These are phyloP conservation scores for Thelonectria discophora DNA, from an alignment of 2,329 filamentous ascomycete species.

Conservation along the genomic window DNA sequence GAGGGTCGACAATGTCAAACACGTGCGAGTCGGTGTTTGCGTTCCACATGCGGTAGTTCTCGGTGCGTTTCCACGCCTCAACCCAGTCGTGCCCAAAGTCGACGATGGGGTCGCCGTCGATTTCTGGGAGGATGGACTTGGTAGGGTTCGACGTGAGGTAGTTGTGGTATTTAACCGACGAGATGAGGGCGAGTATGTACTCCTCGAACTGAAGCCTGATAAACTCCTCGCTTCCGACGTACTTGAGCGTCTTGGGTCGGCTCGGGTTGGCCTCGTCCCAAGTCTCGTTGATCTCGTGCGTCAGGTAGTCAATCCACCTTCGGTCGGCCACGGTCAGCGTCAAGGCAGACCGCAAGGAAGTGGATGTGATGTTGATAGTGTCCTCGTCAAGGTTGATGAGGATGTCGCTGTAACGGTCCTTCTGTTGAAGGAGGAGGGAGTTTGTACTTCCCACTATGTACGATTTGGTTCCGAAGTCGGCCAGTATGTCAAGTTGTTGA, in stretches of 20 bases:
- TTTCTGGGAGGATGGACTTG: constrained; percentile 70
- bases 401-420: constrained; percentile 94
- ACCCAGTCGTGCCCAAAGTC: constrained; percentile 90
- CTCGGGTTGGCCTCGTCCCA: constrained; percentile 94
- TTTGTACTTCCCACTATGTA: constrained; percentile 98
- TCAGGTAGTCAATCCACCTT: constrained; percentile 95
- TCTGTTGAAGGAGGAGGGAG: constrained; percentile 90
- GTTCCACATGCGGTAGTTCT: constrained; percentile 92
- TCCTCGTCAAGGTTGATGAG: constrained; percentile 95
- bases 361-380: constrained; percentile 82
- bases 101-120: constrained; percentile 83
- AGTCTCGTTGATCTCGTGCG: constrained; percentile 91
- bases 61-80: constrained; percentile 84
- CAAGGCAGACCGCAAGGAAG: constrained; percentile 79
- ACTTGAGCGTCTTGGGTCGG: constrained; percentile 92
- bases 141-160: constrained; percentile 72
- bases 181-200: constrained; percentile 88
- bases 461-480: constrained; percentile 93
- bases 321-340: constrained; percentile 85
- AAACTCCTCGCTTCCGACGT: constrained; percentile 95
- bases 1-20: constrained; percentile 93
- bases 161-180: constrained; percentile 88
- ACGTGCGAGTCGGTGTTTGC: constrained; percentile 82
- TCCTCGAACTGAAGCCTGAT: constrained; percentile 98
- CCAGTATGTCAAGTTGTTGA: constrained; percentile 92